These are phyloP conservation scores for Bipolaris cookei DNA, from an alignment of 2,329 filamentous ascomycete species.

Conservation along the genomic window DNA sequence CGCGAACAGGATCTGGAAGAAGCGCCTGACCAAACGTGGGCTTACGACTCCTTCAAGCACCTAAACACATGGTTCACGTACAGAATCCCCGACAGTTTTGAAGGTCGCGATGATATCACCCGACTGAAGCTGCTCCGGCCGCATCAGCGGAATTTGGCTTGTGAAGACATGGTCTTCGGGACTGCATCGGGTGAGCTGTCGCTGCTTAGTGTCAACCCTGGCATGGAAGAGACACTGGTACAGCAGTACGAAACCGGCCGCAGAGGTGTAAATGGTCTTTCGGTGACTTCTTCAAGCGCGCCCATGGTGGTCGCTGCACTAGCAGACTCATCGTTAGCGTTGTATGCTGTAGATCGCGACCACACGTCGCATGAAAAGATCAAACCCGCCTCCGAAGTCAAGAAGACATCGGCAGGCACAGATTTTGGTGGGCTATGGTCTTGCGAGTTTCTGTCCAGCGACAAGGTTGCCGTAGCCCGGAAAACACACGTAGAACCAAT, in stretches of 20 bases:
- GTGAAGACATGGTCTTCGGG: slow-evolving; percentile 60
- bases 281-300: slow-evolving; percentile 51
- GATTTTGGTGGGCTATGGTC: slow-evolving; percentile 53
- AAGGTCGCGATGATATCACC: slow-evolving; percentile 66
- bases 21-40: slow-evolving; percentile 26
- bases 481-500: slow-evolving; percentile 53
- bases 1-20: slow-evolving; percentile 12
- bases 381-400: slow-evolving; percentile 26
- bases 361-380: slow-evolving; percentile 37
- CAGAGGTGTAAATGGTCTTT: slow-evolving; percentile 55
- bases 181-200: slow-evolving; percentile 62
- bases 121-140: slow-evolving; percentile 60
- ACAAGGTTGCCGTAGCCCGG: slow-evolving; percentile 60
- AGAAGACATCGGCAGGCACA: slow-evolving; percentile 18
- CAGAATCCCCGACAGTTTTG: slow-evolving; percentile 57
- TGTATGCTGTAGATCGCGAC: slow-evolving; percentile 52
- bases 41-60: slow-evolving; percentile 44
- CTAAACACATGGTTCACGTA: slow-evolving; percentile 59
- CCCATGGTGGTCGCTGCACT: slow-evolving; percentile 60
- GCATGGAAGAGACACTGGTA: slow-evolving; percentile 15
- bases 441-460: slow-evolving; percentile 59
- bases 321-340: slow-evolving; percentile 53
- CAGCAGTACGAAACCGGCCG: slow-evolving; percentile 53
- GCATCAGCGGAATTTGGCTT: slow-evolving; percentile 45
- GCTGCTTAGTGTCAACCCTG: slow-evolving; percentile 30